Percentiles rank a stretch among this genome's conserved stretches.
Conservation (phyloP, 176 grass and related monocot species). For the Avena sativa region DNA sequence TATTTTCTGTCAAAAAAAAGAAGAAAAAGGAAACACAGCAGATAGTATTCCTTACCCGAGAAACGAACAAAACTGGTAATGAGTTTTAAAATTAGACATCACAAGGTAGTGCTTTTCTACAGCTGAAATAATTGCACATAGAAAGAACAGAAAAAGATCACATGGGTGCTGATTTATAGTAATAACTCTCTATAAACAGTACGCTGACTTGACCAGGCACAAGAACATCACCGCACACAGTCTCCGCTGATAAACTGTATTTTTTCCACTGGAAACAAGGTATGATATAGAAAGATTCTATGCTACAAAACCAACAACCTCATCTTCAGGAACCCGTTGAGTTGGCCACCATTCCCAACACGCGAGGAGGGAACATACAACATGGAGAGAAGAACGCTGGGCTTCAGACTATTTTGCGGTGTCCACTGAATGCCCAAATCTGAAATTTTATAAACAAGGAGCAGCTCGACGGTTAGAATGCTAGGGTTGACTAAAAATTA, state of each 20-base stretch:
- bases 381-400: not conserved
- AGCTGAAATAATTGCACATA: slow-evolving; percentile 28
- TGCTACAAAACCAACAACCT: slow-evolving; percentile 46
- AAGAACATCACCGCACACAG: not conserved
- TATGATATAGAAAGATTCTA: slow-evolving; percentile 39
- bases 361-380: slow-evolving; percentile 17
- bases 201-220: slow-evolving; percentile 16
- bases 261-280: slow-evolving; percentile 16
- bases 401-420: slow-evolving; percentile 85
- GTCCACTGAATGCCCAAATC: slow-evolving; percentile 98
- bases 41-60: not conserved
- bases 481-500: slow-evolving; percentile 1
- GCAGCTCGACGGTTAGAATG: slow-evolving; percentile 8
- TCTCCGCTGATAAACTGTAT: slow-evolving; percentile 20
- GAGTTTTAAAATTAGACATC: slow-evolving; percentile 8
- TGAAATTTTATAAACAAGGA: slow-evolving; percentile 43
- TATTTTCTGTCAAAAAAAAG: too few relatives aligned
- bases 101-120: slow-evolving; percentile 15
- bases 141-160: not conserved
- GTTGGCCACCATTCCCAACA: slow-evolving; percentile 13
- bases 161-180: slow-evolving; percentile 21
- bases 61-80: slow-evolving; percentile 20
- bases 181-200: slow-evolving; percentile 36
- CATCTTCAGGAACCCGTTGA: slow-evolving; percentile 29
- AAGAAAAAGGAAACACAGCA: not conserved